Percentiles rank a stretch among this genome's conserved stretches.
phyloP scores from a whole-genome alignment of 2,329 filamentous ascomycete genomes.

The Colletotrichum sidae region DNA sequence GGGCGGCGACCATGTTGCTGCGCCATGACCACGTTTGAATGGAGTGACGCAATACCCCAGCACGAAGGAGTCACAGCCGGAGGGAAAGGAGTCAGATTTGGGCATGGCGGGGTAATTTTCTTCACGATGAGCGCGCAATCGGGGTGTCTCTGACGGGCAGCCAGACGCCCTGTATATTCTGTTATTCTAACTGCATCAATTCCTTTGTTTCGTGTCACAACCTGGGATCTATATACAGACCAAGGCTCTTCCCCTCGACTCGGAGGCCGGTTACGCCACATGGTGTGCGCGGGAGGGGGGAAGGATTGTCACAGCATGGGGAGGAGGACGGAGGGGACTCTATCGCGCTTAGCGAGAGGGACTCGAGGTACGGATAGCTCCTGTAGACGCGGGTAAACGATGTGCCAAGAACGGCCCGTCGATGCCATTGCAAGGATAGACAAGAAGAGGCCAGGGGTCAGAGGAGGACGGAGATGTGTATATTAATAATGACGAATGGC shows the following conservation, averaged over 20 bases:
- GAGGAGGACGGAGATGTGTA: constrained; percentile 22
- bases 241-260: constrained; percentile 4
- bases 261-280: background rate
- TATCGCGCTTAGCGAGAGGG: background rate
- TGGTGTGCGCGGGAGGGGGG: constrained; percentile 6
- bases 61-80: constrained; percentile 34
- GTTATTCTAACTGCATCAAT: constrained; percentile 25
- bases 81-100: constrained; percentile 37
- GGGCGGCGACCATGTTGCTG: constrained; percentile 28
- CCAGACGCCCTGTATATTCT: background rate
- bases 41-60: constrained; percentile 37
- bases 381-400: background rate
- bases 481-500: constrained; percentile 37
- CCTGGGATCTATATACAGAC: constrained; percentile 31
- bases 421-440: constrained; percentile 5
- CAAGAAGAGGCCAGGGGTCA: constrained; percentile 8
- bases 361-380: background rate
- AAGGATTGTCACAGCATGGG: background rate
- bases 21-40: constrained; percentile 38
- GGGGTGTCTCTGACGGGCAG: constrained; percentile 4
- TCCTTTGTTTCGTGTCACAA: constrained; percentile 23
- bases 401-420: constrained; percentile 2
- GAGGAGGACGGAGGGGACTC: background rate
- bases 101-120: constrained; percentile 35
- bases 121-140: constrained; percentile 28